phyloP scores from a whole-genome alignment of 2,329 filamentous ascomycete genomes.

The Fusarium continuum region DNA sequence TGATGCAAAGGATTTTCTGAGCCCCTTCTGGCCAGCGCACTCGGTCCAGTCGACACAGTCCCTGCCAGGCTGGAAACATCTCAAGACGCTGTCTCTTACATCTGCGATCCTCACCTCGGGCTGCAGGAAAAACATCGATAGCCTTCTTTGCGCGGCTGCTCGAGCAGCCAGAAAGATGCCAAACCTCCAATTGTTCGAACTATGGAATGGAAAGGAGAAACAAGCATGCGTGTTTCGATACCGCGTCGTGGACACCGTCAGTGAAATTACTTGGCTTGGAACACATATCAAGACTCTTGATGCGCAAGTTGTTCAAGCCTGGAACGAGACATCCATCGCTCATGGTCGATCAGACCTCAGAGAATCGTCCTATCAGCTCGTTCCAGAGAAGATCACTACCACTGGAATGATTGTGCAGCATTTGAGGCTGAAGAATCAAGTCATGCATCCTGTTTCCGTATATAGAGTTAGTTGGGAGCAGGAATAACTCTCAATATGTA shows the following conservation, averaged over 20 bases:
- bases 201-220: not conserved
- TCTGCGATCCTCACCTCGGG: not conserved
- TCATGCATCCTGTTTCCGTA: not conserved
- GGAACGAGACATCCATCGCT: not conserved
- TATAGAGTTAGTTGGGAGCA: not conserved
- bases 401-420: not conserved
- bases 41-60: not conserved
- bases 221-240: not conserved
- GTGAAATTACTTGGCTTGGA: not conserved
- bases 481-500: not conserved
- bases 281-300: not conserved
- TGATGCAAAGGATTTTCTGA: conserved; percentile 16
- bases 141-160: conserved; percentile 2
- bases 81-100: not conserved
- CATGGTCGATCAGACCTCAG: not conserved
- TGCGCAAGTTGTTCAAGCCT: not conserved
- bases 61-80: not conserved
- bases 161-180: conserved; percentile 13
- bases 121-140: not conserved
- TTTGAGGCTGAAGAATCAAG: not conserved
- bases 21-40: not conserved
- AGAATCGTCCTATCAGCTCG: not conserved
- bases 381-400: not conserved
- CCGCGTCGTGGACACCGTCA: not conserved
- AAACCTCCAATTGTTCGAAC: not conserved